Percentiles rank a stretch among this genome's conserved stretches.
Evolutionary conservation across 257 asterid genomes (phyloP).

Genomic region (Agastache rugosa): DNA sequence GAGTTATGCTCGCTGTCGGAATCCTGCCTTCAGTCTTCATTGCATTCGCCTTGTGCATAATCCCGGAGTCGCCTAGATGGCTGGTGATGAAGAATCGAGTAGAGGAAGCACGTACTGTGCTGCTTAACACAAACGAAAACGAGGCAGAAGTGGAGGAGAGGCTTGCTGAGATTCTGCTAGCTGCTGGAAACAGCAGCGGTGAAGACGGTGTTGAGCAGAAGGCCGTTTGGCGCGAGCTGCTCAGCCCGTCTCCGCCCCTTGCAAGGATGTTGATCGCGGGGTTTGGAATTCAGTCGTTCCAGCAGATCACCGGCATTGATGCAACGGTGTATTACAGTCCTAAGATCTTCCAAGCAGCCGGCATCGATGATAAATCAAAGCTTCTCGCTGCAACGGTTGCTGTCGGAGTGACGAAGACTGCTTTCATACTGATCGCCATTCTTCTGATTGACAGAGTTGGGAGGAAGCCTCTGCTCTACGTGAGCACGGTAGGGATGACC

Average conservation of each 20-base stretch:
- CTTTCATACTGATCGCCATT: constrained; percentile 70
- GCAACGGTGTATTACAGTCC: constrained; percentile 97
- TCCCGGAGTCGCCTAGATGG: constrained; percentile 97
- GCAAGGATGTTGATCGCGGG: constrained; percentile 78
- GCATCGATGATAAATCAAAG: constrained; percentile 61
- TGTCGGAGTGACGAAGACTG: constrained; percentile 81
- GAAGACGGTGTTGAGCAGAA: constrained; percentile 48
- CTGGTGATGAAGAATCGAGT: constrained; percentile 67
- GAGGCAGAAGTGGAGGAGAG: constrained; percentile 83
- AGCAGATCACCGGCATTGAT: constrained; percentile 89
- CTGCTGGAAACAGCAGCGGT: constrained; percentile 51
- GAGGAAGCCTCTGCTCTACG: constrained; percentile 84
- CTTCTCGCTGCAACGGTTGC: constrained; percentile 93
- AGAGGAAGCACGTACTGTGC: constrained; percentile 77
- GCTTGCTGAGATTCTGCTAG: constrained; percentile 70
- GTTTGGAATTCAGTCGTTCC: constrained; percentile 88
- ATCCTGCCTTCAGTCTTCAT: constrained; percentile 78
- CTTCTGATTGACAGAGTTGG: constrained; percentile 81
- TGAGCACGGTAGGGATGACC: constrained; percentile 93
- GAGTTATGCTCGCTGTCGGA: constrained; percentile 94
- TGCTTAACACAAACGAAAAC: constrained; percentile 73
- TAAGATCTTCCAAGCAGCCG: constrained; percentile 75
- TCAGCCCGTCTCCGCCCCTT: constrained; percentile 75
- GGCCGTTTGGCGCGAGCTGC: constrained; percentile 78
- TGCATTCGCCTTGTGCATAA: constrained; percentile 69